Percentiles rank a stretch among this genome's conserved stretches.
These are phyloP conservation scores for Fusarium nisikadoi DNA, from an alignment of 2,329 filamentous ascomycete genomes.

Conservation along the genomic window DNA sequence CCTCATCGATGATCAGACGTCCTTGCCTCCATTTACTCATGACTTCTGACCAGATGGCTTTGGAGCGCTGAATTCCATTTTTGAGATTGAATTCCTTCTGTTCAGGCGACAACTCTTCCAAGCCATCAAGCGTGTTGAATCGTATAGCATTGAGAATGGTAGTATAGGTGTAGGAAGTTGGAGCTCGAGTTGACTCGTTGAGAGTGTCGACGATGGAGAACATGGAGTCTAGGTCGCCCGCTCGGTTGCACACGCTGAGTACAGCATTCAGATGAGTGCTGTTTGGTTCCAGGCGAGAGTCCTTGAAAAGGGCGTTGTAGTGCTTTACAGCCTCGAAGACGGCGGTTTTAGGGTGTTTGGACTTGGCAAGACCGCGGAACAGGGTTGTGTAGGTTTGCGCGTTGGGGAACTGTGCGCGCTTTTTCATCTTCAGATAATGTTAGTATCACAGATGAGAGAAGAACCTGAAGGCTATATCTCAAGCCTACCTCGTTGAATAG, in stretches of 20 bases:
- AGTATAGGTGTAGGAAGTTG: conserved; percentile 79
- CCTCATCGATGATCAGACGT: conserved; percentile 77
- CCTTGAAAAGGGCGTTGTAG: conserved; percentile 78
- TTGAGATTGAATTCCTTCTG: conserved; percentile 50
- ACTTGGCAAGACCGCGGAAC: conserved; percentile 76
- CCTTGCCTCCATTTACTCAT: conserved; percentile 79
- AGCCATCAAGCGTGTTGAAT: conserved; percentile 42
- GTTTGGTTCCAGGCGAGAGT: conserved; percentile 73
- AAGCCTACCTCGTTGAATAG: conserved; percentile 83
- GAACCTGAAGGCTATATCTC: not conserved
- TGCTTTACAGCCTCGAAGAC: conserved; percentile 77
- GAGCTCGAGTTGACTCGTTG: conserved; percentile 70
- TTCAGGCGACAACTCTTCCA: conserved; percentile 43
- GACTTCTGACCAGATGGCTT: conserved; percentile 83
- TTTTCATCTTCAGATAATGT: conserved; percentile 80
- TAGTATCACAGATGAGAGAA: conserved; percentile 14
- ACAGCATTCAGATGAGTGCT: conserved; percentile 89
- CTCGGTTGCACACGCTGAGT: conserved; percentile 81
- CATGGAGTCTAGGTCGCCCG: conserved; percentile 80
- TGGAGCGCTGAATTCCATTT: conserved; percentile 71
- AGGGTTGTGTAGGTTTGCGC: conserved; percentile 86
- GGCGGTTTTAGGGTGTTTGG: conserved; percentile 66
- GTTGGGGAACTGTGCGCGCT: conserved; percentile 83
- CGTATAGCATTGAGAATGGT: conserved; percentile 84
- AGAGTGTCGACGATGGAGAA: conserved; percentile 81